Evolutionary conservation across 352 stramenopile genomes (phyloP).

Genomic region (Pythium chondricola): DNA sequence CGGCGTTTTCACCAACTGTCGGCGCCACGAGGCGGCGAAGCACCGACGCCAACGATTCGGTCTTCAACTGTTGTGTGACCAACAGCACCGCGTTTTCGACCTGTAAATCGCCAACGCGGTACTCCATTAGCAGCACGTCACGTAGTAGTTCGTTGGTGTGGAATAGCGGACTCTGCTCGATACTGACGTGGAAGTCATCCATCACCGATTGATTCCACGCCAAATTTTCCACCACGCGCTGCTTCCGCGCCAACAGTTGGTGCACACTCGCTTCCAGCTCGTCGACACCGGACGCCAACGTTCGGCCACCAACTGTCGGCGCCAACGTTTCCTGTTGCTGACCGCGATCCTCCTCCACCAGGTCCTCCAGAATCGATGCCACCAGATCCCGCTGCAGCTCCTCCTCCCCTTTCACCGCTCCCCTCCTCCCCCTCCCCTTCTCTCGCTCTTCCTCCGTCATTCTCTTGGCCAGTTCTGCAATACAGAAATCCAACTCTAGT

Average conservation of each 20-base stretch:
- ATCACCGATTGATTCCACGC: conserved; percentile 33
- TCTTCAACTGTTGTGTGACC: conserved; percentile 16
- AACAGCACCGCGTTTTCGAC: conserved; percentile 88
- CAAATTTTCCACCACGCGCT: conserved; percentile 21
- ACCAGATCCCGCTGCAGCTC: conserved; percentile 3
- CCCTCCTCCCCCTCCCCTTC: not conserved
- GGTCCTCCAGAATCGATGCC: conserved; percentile 9
- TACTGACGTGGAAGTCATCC: conserved; percentile 50
- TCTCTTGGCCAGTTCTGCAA: conserved; percentile 3
- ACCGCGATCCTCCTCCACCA: not conserved
- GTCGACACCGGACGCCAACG: not conserved
- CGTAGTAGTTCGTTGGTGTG: conserved; percentile 41
- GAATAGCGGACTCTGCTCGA: conserved; percentile 37
- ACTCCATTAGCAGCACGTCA: conserved; percentile 73
- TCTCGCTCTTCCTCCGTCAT: not conserved
- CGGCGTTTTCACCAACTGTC: not conserved
- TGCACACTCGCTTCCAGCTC: conserved; percentile 4
- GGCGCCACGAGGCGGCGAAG: too few species aligned
- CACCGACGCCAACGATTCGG: conserved; percentile 13
- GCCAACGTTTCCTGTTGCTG: conserved; percentile 6
- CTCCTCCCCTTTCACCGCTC: not conserved
- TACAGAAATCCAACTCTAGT: conserved; percentile 64
- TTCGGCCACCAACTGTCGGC: not conserved
- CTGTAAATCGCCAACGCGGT: conserved; percentile 86
- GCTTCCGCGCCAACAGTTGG: conserved; percentile 16